Evolutionary conservation across 441 rosid genomes (phyloP), one percentile per base, ranked within the genome.

Genomic region (Kokia cookei): DNA sequence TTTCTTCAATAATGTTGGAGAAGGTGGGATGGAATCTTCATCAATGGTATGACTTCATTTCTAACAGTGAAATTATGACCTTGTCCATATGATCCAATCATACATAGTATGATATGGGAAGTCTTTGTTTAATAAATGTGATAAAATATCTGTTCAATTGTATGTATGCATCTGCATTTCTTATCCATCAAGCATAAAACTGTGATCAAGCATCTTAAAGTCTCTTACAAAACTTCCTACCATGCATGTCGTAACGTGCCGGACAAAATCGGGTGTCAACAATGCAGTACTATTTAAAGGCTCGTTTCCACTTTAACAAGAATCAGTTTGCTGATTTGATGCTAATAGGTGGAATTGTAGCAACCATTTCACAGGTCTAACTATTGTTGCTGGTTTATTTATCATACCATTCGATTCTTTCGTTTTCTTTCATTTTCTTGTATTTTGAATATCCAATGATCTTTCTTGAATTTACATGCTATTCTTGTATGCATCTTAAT

Each of bases 261-360:
- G 10, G 43, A 40, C 9, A 40, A 40, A 40, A 40, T 10, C 10
- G 43, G 43, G 69, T 11, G 65, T 72, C 50, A 59, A 2, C 19
- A 3, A 22, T 88, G 89, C 88, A 95, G 99, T 95, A 81, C 82
- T 93, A 79, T 84, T 67, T 90, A 75, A 95, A 93, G 89, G 98
- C 98, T 6, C 93, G 92, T 32, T 95, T 95, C 74, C 96, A 89
- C 67, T 95, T 88, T 83, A 83, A 80, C 84, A 93, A 93, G 81
- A 80, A 87, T 75, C 89, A 95, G 77, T 93, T 88, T 76, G 99
- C 99, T 74, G 92, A 91, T 81, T 80, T 93, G 32, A 50, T 90
- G 84, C 76, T 95, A 60, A 79, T 91, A 51, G 2, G 65, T 40
- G 88, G 92, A 40, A 64, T 83, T 76, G 76, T 86, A 22, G 86